Evolutionary conservation across 306 rosid species (phyloP), one percentile per base, ranked within the genome.

Genomic region (Comarum palustre): DNA sequence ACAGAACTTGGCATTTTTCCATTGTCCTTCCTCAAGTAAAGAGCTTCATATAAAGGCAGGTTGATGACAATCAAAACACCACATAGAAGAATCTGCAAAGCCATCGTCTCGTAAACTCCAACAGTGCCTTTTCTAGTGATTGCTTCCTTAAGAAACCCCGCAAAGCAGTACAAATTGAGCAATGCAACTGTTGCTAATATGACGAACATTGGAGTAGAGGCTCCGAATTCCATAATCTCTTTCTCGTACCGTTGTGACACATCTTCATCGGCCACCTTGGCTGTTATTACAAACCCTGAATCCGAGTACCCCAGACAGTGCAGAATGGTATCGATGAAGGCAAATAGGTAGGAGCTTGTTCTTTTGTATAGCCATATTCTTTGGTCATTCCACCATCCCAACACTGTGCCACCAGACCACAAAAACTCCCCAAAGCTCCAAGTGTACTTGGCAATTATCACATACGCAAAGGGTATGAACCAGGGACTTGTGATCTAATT

Each of bases 321-420:
- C 58, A 87, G 78, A 62, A 82, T 58, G 17, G 85, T 82, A 73
- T 91, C 96, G 11, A 76, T 45, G 60, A 84, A 80, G 11, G 87
- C 91, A 81, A 87, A 91, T 16, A 86, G 75, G 75, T 84, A 93
- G 67, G 94, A 86, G 72, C 87, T 82, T 74, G 88, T 74, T 81
- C 96, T 78, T 82, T 89, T 91, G 84, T 91, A 93, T 1, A 93
- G 82, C 90, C 98, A 87, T 4, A 93, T 91, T 10, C 96, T 41
- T 45, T 78, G 86, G 0, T 89, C 89, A 81, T 93, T 91, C 98
- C 97, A 93, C 98, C 97, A 93, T 4, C 96, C 96, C 20, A 78
- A 46, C 22, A 83, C 20, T 66, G 96, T 93, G 46, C 97, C 97
- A 20, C 90, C 92, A 74, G 38, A 65, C 75, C 79, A 73, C 57